Evolutionary conservation across 768 basidiomycete species (phyloP), one percentile per base, ranked within the genome.

Genomic region (Kockovaella imperatae): DNA sequence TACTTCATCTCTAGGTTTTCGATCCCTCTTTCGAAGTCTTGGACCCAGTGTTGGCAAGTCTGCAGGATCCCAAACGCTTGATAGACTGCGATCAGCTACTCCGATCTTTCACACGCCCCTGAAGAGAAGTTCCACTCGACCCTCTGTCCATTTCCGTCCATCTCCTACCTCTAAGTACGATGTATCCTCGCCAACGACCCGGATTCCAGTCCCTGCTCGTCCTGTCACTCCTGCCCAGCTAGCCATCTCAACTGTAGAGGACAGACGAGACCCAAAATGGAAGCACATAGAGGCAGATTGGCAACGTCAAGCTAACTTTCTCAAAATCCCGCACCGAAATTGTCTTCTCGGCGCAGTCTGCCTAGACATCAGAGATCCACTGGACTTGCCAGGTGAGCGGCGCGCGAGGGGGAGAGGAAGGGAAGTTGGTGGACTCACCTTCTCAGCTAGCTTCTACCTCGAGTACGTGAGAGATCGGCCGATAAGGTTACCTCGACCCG

Each of bases 301-400:
- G 51, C 32, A 31, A 23, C 7, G 5, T 1, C 23, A 35, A 21
- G 31, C 47, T 4, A 35, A 17, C 23, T n/a, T 30, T 5, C 26
- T 49, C 3, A 49, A 38, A 23, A 28, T n/a, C 17, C 47, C 29
- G 13, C 35, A 43, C 13, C 20, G 23, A 17, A 28, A 32, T 18
- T 53, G 52, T 41, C 31, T 53, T 6, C 17, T 13, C 3, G 42
- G 39, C 2, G 52, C 52, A 20, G 42, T 18, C 18, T 53, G 52
- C 39, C 30, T 53, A 14, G 30, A 17, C 20, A 53, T 53, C 46
- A 42, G 34, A 11, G 47, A 49, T 31, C 52, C 52, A 2, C 25
- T 39, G 18, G 45, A 21, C 21, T 35, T 52, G 25, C 26, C 38
- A 3, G 43, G 45, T 52, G 21, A 40, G 35, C 21, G 8, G n/a